Base-by-base conservation (phyloP, 2,329 filamentous ascomycete genomes). In the Simplicillium sp. region DNA sequence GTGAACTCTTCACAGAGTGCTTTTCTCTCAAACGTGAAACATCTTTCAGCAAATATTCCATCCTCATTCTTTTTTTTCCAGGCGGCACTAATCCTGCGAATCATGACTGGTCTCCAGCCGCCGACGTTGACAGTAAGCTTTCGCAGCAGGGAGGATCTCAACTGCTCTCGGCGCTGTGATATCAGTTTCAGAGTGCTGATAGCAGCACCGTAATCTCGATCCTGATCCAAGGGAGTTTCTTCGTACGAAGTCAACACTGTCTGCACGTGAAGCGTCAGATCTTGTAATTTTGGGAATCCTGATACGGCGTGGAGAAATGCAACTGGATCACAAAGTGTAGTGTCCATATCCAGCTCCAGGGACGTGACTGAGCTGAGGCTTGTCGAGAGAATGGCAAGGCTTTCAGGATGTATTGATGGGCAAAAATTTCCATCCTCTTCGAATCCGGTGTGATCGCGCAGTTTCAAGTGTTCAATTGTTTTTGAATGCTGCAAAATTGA, bases 261-360 rank as follows among this genome's bases (percentile, higher is more conserved):
- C 50, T 61, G 69, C 11, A 68, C 62, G 44, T 72, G 66, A 12
- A 73, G 46, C 0, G 57, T 64, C 15, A 73, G 54, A 1, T 57
- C 61, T 32, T 61, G 52, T 12, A 73, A 56, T 7, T 48, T 49
- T 4, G 55, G 59, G 40, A 72, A 71, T 3, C 43, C 45, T 48
- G 60, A 61, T 1, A 70, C 45, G 4, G 59, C 57, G 5, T 47
- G 44, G 6, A 73, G 54, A 45, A 71, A 69, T 8, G 50, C 45
- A 1, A 46, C 29, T 6, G 59, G 53, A n/a, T 62, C 58, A 44
- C 59, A 61, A 9, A 54, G 41, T 3, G 49, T 49, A n/a, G 50
- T 47, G 44, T 73, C 68, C 57, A 71, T 61, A 50, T 73, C 70
- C 9, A 73, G 46, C 50, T 73, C 69, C 5, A 72, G 60, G 0